Conservation (phyloP, 148 eudicot species). For the Arbutus unedo region DNA sequence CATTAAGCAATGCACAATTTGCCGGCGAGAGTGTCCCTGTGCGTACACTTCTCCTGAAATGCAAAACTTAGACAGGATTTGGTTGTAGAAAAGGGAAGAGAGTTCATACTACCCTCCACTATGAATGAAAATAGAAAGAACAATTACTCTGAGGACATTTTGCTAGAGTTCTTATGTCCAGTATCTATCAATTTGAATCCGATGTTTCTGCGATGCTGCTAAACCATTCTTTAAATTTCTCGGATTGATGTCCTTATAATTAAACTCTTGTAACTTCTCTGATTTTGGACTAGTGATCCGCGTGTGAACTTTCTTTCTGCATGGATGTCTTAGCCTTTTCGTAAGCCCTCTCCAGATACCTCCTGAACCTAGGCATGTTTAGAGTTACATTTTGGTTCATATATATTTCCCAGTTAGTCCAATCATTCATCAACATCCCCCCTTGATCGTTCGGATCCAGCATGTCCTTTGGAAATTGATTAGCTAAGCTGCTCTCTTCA, state of each 20-base stretch:
- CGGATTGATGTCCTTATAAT: background rate
- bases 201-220: constrained; percentile 2
- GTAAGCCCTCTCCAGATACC: constrained; percentile 32
- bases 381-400: constrained; percentile 43
- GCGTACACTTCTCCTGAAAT: background rate
- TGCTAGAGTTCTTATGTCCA: background rate
- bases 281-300: constrained; percentile 4
- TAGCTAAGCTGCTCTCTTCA: constrained; percentile 29
- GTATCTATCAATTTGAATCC: background rate
- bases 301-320: constrained; percentile 28
- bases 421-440: constrained; percentile 24
- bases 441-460: constrained; percentile 23
- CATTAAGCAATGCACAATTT: background rate
- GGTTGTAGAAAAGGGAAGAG: background rate
- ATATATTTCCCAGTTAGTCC: constrained; percentile 33
- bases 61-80: background rate
- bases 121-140: background rate
- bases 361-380: constrained; percentile 35
- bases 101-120: background rate
- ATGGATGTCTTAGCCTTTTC: constrained; percentile 36
- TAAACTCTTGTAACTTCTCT: background rate
- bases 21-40: background rate
- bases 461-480: constrained; percentile 15
- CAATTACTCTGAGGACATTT: background rate
- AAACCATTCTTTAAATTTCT: background rate